phyloP scores from a whole-genome alignment of 2,329 filamentous ascomycete genomes.

The Penicillium sp. region DNA sequence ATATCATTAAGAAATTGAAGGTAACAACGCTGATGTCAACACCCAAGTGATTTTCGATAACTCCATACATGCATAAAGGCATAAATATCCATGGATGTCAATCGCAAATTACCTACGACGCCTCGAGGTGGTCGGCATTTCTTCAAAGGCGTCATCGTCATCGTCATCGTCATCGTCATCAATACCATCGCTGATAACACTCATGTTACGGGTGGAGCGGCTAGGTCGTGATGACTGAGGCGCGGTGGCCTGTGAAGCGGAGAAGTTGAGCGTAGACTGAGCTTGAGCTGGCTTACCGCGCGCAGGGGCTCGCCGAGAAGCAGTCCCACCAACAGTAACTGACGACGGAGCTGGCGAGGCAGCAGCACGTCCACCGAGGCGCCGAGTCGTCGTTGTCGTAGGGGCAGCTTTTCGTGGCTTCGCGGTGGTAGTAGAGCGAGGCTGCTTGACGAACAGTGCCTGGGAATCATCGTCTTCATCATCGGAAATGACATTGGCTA shows the following conservation, averaged over 20 bases:
- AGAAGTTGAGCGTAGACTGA: slow-evolving; percentile 47
- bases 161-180: slow-evolving; percentile 40
- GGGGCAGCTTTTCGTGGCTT: slow-evolving; percentile 28
- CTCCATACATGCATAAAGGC: slow-evolving; percentile 9
- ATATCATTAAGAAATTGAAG: not conserved
- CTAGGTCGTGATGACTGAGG: slow-evolving; percentile 31
- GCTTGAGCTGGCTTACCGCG: slow-evolving; percentile 37
- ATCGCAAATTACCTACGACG: slow-evolving; percentile 26
- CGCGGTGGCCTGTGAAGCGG: slow-evolving; percentile 38
- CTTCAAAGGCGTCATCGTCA: slow-evolving; percentile 50
- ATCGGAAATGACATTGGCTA: slow-evolving; percentile 30
- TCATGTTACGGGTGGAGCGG: slow-evolving; percentile 36
- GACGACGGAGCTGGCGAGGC: slow-evolving; percentile 38
- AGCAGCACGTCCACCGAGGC: slow-evolving; percentile 28
- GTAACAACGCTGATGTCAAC: not conserved
- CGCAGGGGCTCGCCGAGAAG: slow-evolving; percentile 27
- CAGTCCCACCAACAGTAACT: slow-evolving; percentile 30
- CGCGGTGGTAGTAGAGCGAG: slow-evolving; percentile 26
- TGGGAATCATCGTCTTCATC: slow-evolving; percentile 40
- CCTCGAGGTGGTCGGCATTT: slow-evolving; percentile 28
- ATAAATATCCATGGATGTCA: not conserved
- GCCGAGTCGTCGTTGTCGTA: slow-evolving; percentile 21
- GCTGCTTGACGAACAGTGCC: slow-evolving; percentile 45
- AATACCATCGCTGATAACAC: slow-evolving; percentile 42
- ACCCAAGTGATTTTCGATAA: not conserved